Evolutionary conservation across 177 flowering plant genomes (phyloP).

Genomic region (Tripterygium wilfordii): DNA sequence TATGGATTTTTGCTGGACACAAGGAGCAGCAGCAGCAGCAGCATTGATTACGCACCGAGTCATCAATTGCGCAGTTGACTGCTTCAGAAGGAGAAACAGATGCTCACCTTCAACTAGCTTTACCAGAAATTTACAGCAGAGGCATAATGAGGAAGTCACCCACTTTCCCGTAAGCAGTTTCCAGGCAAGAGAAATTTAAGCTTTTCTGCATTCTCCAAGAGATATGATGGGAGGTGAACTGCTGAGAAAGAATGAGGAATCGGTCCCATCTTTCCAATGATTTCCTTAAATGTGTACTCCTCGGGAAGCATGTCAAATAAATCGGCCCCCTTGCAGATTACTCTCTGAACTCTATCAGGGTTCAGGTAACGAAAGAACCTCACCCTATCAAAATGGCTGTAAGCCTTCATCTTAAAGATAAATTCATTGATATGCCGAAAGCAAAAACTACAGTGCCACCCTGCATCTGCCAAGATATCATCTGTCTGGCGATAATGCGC

Average conservation of each 20-base stretch:
- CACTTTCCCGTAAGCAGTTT: conserved; percentile 43
- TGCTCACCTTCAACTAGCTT: conserved; percentile 10
- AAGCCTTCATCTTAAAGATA: conserved; percentile 63
- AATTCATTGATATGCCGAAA: conserved; percentile 47
- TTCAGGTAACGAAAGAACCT: conserved; percentile 43
- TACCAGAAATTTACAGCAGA: conserved; percentile 7
- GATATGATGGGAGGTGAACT: conserved; percentile 53
- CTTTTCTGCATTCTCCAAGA: conserved; percentile 41
- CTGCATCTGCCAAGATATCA: conserved; percentile 48
- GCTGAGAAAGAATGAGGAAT: conserved; percentile 54
- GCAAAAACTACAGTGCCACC: conserved; percentile 70
- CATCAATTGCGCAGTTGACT: conserved; percentile 9
- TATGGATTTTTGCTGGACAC: conserved; percentile 8
- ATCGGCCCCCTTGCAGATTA: conserved; percentile 54
- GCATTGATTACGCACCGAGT: conserved; percentile 6
- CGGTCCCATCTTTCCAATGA: conserved; percentile 65
- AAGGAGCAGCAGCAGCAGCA: conserved; percentile 8
- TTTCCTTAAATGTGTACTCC: conserved; percentile 60
- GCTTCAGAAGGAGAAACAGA: conserved; percentile 13
- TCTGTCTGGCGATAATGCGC: conserved; percentile 55
- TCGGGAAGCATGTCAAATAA: conserved; percentile 62
- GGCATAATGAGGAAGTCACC: conserved; percentile 8
- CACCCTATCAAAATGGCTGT: conserved; percentile 56
- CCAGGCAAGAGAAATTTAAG: conserved; percentile 55
- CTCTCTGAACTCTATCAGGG: conserved; percentile 41